phyloP scores from a whole-genome alignment of 768 basidiomycete genomes.

The Nevesoporus exiguus region DNA sequence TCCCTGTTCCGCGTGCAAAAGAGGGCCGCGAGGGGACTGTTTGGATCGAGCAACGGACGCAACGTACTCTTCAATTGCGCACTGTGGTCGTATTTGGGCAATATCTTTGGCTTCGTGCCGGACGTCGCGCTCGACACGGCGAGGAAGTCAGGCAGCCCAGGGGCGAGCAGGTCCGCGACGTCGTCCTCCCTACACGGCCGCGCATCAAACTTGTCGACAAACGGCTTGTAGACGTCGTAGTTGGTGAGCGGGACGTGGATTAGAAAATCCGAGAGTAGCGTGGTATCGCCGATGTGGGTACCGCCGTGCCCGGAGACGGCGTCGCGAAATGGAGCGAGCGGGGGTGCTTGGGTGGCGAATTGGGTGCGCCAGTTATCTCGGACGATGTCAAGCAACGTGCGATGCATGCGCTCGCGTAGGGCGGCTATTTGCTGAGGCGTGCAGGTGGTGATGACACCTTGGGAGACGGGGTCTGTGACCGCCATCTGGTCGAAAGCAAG shows the following conservation, averaged over 20 bases:
- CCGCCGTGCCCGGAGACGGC: constrained; percentile 3
- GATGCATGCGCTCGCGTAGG: not conserved
- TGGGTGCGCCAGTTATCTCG: constrained; percentile 7
- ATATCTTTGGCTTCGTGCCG: constrained; percentile 1
- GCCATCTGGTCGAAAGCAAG: not conserved
- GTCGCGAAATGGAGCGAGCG: constrained; percentile 9
- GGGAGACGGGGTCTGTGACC: not conserved
- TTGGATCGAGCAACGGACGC: not conserved
- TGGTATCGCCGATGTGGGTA: not conserved
- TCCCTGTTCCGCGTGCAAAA: not conserved
- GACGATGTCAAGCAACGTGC: not conserved
- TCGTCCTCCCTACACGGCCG: constrained; percentile 18
- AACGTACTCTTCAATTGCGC: not conserved
- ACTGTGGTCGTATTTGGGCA: constrained; percentile 10
- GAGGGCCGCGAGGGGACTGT: not conserved
- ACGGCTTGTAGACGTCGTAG: constrained; percentile 17
- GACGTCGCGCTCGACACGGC: constrained; percentile 16
- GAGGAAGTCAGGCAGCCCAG: constrained; percentile 14
- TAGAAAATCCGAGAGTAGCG: not conserved
- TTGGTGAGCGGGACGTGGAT: not conserved
- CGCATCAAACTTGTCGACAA: constrained; percentile 9
- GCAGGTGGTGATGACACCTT: not conserved
- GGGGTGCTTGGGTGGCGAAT: not conserved
- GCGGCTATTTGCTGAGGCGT: not conserved
- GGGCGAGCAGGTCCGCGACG: constrained; percentile 14